Conservation (phyloP, 1,139 yeast species). For the Lizanozyma gosingica region DNA sequence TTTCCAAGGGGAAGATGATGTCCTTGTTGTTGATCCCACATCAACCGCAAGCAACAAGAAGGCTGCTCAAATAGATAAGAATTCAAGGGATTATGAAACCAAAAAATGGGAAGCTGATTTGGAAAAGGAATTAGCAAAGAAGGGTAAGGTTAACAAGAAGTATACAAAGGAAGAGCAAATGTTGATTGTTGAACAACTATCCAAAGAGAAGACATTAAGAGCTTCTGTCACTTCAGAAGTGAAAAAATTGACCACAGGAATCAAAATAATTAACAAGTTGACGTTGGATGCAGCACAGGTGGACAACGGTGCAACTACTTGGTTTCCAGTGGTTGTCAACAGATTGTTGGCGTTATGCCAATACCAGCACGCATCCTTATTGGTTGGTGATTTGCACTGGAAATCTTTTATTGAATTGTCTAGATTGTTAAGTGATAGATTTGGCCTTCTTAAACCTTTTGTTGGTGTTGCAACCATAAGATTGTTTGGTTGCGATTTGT, state of each 20-base stretch:
- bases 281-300: slow-evolving; percentile 41
- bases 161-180: slow-evolving; percentile 70
- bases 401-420: slow-evolving; percentile 26
- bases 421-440: slow-evolving; percentile 31
- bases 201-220: slow-evolving; percentile 52
- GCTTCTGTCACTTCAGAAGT: slow-evolving; percentile 29
- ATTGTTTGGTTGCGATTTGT: slow-evolving; percentile 29
- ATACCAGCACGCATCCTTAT: slow-evolving; percentile 21
- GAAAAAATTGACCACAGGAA: slow-evolving; percentile 35
- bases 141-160: slow-evolving; percentile 39
- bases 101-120: slow-evolving; percentile 85
- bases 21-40: slow-evolving; percentile 58
- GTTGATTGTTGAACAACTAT: slow-evolving; percentile 51
- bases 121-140: slow-evolving; percentile 61
- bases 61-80: slow-evolving; percentile 40
- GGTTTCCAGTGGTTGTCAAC: slow-evolving; percentile 64
- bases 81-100: slow-evolving; percentile 76
- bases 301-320: slow-evolving; percentile 58
- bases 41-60: slow-evolving; percentile 26
- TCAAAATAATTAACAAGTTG: slow-evolving; percentile 46
- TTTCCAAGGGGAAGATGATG: slow-evolving; percentile 64
- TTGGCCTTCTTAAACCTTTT: slow-evolving; percentile 42
- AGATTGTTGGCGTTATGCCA: slow-evolving; percentile 34
- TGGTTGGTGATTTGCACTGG: slow-evolving; percentile 30
- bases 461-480: slow-evolving; percentile 66